Base-by-base conservation (phyloP, 2,329 filamentous ascomycete genomes). In the Aspergillus awamori region DNA sequence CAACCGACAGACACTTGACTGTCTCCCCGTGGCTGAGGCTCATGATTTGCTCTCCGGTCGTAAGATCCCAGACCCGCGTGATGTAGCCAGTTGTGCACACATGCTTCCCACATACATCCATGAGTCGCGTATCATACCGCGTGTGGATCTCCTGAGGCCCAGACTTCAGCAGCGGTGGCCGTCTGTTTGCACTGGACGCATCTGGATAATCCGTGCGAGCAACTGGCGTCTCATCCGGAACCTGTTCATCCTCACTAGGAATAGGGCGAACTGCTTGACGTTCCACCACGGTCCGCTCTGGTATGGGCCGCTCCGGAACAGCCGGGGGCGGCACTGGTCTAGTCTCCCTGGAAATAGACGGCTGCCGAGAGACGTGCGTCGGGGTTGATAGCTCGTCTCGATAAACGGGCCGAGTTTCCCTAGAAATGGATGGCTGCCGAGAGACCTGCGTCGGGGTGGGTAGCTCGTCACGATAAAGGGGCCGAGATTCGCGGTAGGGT, bases 101-200 rank as follows among this genome's bases (percentile, higher is more conserved):
- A 67, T 90, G 88, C 65, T 93, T 89, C 7, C 95, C 95, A 72
- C 92, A 97, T 2, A 96, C 88, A 64, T 95, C 93, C 72, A 97
- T 88, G 30, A 93, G 82, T 45, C 92, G 88, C 5, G 92, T 91
- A 65, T 98, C 95, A 67, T 96, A 95, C 69, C 92, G 93, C 3
- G 91, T 93, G 30, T 84, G 79, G 59, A 99, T 93, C 65, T 94
- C 90, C 55, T 84, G 84, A n/a, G 86, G 84, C 0, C 90, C 89
- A 45, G 87, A 84, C 68, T 88, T 89, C 67, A 91, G 87, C 55
- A 84, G 85, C 0, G 95, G 95, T 15, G 92, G 90, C 53, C 93
- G 86, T 53, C 95, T 87, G 72, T 97, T 99, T 2, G 92, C 87
- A 66, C 89, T 88, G 1, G 92, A 91, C 1, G 90, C 83, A 76